phyloP scores from a whole-genome alignment of 306 rosid species.

The Begonia masoniana region DNA sequence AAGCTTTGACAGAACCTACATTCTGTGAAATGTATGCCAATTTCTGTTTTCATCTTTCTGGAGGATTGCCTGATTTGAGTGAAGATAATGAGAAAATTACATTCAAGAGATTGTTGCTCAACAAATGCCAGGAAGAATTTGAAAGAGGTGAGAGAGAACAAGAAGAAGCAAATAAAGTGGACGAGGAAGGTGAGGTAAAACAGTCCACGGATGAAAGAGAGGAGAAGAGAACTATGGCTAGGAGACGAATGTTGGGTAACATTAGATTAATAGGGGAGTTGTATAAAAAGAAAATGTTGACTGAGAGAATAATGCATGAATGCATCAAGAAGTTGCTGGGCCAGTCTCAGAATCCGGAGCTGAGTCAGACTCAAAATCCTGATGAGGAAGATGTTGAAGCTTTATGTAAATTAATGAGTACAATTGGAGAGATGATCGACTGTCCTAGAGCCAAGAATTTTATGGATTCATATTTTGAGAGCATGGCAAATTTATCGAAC shows the following conservation, averaged over 20 bases:
- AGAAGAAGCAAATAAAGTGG: constrained; percentile 87
- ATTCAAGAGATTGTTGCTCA: constrained; percentile 74
- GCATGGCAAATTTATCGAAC: constrained; percentile 50
- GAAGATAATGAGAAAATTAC: constrained; percentile 83
- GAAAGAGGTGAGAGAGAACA: constrained; percentile 93
- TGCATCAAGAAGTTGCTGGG: constrained; percentile 82
- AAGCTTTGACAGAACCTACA: constrained; percentile 94
- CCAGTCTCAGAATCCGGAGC: constrained; percentile 31
- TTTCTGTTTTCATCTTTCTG: constrained; percentile 71
- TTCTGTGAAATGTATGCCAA: constrained; percentile 99
- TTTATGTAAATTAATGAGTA: constrained; percentile 92
- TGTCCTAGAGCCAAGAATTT: constrained; percentile 76
- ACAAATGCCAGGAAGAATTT: constrained; percentile 97
- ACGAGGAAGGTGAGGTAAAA: constrained; percentile 67
- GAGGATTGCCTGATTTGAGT: constrained; percentile 70
- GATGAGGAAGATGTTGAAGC: constrained; percentile 95
- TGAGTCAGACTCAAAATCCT: constrained; percentile 14
- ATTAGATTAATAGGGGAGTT: constrained; percentile 94
- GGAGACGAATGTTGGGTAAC: constrained; percentile 96
- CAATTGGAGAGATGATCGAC: constrained; percentile 96
- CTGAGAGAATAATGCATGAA: constrained; percentile 91
- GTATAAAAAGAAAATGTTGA: constrained; percentile 90
- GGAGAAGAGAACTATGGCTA: constrained; percentile 56
- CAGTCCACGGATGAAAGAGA: constrained; percentile 71
- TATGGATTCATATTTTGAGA: constrained; percentile 83